Evolutionary conservation across 73 alveolate species (phyloP), one percentile per base, ranked within the genome.

Genomic region (Durusdinium trenchii): DNA sequence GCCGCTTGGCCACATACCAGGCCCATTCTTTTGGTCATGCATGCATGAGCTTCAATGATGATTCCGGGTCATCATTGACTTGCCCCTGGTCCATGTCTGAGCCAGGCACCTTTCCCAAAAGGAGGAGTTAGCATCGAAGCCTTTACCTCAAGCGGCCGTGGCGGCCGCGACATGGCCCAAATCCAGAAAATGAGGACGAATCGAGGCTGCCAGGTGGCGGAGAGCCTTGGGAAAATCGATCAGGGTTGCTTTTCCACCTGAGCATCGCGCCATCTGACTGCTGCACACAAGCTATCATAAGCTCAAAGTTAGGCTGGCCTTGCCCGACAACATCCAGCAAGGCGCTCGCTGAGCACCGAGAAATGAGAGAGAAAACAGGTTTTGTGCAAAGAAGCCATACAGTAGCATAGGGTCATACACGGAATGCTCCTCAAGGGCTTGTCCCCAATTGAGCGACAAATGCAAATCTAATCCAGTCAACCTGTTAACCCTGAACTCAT

Each of bases 171-270:
- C 42, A 47, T 43, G 43, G 62, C 1, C 10, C 62, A 2, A 20
- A 45, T n/a, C 36, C 48, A 83, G 73, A 9, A 16, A 46, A 30
- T 83, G 69, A 57, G 32, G 84, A 3, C 7, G 51, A 32, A 18
- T 78, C 18, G 38, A n/a, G 61, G 62, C 86, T 1, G 86, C 98
- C 69, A 57, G 35, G 76, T 32, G 78, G 47, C 98, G 98, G 42
- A 91, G 98, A 67, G 98, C 87, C 87, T 69, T 91, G 51, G 87
- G 98, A 48, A 91, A 91, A 91, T 91, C 98, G 42, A 91, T 69
- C 57, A 91, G 89, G 89, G 73, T 91, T 7, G 60, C 60, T 54
- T 91, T 91, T 76, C 46, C 98, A 46, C 98, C 98, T 91, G 30
- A 43, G 46, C n/a, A n/a, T n/a, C n/a, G n/a, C n/a, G n/a, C 64